Base-by-base conservation (phyloP, 208 protist species). In the Blechomonas ayalai region DNA sequence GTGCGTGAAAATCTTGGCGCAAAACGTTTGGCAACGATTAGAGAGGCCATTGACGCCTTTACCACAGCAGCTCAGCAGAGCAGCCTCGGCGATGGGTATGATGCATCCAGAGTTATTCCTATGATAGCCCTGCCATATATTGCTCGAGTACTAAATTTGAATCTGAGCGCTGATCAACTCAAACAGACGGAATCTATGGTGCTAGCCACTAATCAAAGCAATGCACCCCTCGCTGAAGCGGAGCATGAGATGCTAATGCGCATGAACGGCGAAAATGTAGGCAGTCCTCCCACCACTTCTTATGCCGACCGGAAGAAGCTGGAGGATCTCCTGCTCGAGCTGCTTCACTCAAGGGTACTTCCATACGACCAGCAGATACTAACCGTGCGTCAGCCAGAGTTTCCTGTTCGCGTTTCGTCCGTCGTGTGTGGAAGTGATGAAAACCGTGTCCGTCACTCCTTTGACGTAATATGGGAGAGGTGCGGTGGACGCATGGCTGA, bases 101-200 rank as follows among this genome's bases (percentile, higher is more conserved):
- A 28, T 29, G 15, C 32, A 57, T 28, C 12, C 18, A 41, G 23
- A 40, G 1, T 13, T 28, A 9, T 63, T 1, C 40, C 56, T 8
- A 45, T 63, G 37, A 10, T 18, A 10, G 13, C 27, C 1, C 35
- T 85, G 1, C 77, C 67, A 0, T 28, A 53, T 24, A 72, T 87
- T 36, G 37, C 77, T 2, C 69, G 70, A n/a, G 42, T 59, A 16
- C 35, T 82, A 9, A 70, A 64, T 4, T 44, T 87, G 9, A 67
- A 59, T 27, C 60, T 62, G 16, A 77, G 66, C 15, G 52, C 61
- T 20, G 50, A 73, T 3, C 78, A 87, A 36, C 19, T 82, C 7
- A 44, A 47, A 1, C 52, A 56, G 20, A 59, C 64, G 33, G 34
- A 31, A 12, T 4, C 35, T 7, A 52, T 57, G 41, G 27, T 57